Percentiles rank a stretch among this genome's conserved stretches.
Evolutionary conservation across 176 grass and related monocot genomes (phyloP).

Genomic region (Raddia guianensis): DNA sequence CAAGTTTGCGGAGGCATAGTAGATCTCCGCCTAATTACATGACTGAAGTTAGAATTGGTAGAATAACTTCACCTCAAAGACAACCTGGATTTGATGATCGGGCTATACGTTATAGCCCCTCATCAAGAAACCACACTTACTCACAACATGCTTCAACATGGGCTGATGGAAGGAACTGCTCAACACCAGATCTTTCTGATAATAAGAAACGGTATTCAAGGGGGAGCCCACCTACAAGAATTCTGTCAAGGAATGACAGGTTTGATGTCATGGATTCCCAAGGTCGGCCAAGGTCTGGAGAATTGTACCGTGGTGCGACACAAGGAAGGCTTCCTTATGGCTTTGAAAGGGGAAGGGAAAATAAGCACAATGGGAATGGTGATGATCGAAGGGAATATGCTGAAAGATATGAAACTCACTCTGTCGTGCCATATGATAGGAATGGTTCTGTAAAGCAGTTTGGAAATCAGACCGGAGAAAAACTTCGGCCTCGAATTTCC

Average conservation of each 20-base stretch:
- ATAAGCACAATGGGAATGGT: constrained; percentile 47
- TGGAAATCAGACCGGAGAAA: constrained; percentile 53
- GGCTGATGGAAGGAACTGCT: constrained; percentile 71
- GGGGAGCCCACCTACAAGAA: constrained; percentile 52
- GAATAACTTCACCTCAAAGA: constrained; percentile 62
- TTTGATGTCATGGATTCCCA: constrained; percentile 54
- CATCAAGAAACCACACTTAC: constrained; percentile 50
- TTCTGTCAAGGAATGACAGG: constrained; percentile 45
- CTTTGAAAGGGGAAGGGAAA: constrained; percentile 57
- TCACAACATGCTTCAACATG: constrained; percentile 62
- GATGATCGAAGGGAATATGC: constrained; percentile 52
- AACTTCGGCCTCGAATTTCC: constrained; percentile 47
- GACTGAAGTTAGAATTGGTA: constrained; percentile 48
- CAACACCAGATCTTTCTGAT: constrained; percentile 57
- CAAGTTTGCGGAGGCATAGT: constrained; percentile 55
- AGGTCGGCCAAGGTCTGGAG: constrained; percentile 54
- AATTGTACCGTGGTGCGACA: constrained; percentile 47
- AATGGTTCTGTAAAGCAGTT: constrained; percentile 51
- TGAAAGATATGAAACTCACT: constrained; percentile 50
- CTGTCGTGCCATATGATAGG: constrained; percentile 55
- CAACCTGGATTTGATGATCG: constrained; percentile 62
- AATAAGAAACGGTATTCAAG: constrained; percentile 54
- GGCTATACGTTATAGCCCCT: constrained; percentile 46
- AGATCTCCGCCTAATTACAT: constrained; percentile 61
- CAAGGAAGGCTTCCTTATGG: constrained; percentile 55